Evolutionary conservation across 306 rosid genomes (phyloP).

Genomic region (Trichosanthes truncata): DNA sequence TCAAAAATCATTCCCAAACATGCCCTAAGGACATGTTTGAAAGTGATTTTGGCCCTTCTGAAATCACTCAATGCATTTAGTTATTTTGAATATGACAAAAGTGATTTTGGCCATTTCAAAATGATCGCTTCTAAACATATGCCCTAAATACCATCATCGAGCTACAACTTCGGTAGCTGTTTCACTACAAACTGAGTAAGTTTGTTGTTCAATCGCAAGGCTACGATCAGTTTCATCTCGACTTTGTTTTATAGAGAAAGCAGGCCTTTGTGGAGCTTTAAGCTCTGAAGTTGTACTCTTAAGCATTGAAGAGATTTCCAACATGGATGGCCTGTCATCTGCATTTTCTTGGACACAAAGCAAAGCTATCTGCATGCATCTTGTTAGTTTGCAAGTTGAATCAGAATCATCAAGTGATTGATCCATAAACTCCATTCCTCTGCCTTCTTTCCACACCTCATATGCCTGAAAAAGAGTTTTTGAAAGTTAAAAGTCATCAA

Average conservation of each 20-base stretch:
- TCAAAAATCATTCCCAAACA: no score
- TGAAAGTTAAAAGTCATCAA: not conserved
- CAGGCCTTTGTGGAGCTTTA: slow-evolving; percentile 30
- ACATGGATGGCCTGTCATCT: slow-evolving; percentile 50
- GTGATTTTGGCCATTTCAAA: no score
- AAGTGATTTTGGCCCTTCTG: not conserved
- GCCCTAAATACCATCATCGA: slow-evolving; percentile 10
- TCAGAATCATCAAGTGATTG: slow-evolving; percentile 38
- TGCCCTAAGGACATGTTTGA: no score
- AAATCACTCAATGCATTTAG: no score
- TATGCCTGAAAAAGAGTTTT: slow-evolving; percentile 30
- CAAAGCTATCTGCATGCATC: slow-evolving; percentile 57
- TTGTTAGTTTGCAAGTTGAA: slow-evolving; percentile 29
- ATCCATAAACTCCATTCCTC: slow-evolving; percentile 38
- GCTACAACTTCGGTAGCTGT: slow-evolving; percentile 32
- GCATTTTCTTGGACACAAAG: slow-evolving; percentile 53
- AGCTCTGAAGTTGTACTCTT: slow-evolving; percentile 28
- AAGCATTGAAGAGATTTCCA: slow-evolving; percentile 46
- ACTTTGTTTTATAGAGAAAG: slow-evolving; percentile 22
- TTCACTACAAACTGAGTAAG: slow-evolving; percentile 28
- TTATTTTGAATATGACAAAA: no score
- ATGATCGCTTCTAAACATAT: no score
- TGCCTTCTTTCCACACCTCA: slow-evolving; percentile 36
- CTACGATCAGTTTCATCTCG: not conserved
- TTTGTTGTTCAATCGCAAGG: not conserved